These are phyloP conservation scores for Phialemonium atrogriseum DNA, from an alignment of 2,329 filamentous ascomycete species.

Conservation along the genomic window DNA sequence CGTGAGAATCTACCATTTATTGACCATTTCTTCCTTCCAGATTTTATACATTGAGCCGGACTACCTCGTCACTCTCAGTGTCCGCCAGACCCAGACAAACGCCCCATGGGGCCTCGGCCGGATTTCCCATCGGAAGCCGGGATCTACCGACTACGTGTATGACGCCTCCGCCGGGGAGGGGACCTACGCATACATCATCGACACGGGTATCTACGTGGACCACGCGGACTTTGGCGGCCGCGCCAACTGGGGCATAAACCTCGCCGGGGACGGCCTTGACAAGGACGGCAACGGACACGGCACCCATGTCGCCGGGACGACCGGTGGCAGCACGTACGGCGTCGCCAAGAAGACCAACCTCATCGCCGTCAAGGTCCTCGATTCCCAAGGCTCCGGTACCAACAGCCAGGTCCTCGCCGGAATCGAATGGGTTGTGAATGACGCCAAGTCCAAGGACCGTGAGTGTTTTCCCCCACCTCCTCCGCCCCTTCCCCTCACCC, in stretches of 20 bases:
- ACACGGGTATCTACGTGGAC: constrained; percentile 31
- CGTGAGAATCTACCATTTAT: too few species aligned
- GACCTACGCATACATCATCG: constrained; percentile 33
- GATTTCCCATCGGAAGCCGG: constrained; percentile 15
- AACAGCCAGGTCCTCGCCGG: constrained; percentile 13
- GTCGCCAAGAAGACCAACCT: constrained; percentile 21
- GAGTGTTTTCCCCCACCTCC: too few species aligned
- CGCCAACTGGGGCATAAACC: constrained; percentile 20
- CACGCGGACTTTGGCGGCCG: constrained; percentile 25
- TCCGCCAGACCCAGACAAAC: constrained; percentile 4
- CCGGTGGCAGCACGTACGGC: constrained; percentile 20
- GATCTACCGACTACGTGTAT: constrained; percentile 14
- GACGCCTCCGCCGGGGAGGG: constrained; percentile 15
- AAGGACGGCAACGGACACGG: constrained; percentile 21
- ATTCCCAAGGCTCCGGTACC: constrained; percentile 2
- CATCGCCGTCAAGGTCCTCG: constrained; percentile 23
- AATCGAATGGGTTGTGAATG: constrained; percentile 15
- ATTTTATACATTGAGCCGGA: too few species aligned
- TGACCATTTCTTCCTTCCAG: too few species aligned
- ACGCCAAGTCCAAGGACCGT: constrained; percentile 10
- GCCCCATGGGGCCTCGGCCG: constrained; percentile 19
- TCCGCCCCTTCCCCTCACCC: too few species aligned
- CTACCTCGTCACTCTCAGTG: too few species aligned
- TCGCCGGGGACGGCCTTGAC: constrained; percentile 10
- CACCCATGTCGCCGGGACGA: constrained; percentile 23